These are phyloP conservation scores for Immersiella caudata DNA, from an alignment of 495 filamentous ascomycete genomes.

Conservation along the genomic window DNA sequence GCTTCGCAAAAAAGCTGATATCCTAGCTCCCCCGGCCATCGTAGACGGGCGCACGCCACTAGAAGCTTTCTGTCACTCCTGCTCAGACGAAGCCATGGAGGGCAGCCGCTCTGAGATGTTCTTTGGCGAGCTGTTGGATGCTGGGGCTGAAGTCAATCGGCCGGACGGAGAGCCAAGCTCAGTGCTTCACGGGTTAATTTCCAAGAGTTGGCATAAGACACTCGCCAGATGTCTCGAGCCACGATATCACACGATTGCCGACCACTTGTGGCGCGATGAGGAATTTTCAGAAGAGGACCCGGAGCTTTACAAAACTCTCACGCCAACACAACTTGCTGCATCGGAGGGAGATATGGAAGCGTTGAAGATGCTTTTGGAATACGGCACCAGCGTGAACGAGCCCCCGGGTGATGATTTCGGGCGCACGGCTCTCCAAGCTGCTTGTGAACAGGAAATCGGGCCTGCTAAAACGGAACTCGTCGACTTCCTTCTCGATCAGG, in stretches of 20 bases:
- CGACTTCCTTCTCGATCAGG: constrained; percentile 14
- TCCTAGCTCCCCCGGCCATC: constrained; percentile 2
- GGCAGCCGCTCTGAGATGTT: background rate
- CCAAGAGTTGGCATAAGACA: background rate
- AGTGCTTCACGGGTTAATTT: constrained; percentile 10
- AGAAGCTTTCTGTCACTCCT: background rate
- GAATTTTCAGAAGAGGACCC: background rate
- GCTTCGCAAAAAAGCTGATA: background rate
- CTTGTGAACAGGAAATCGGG: background rate
- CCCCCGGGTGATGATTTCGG: constrained; percentile 1
- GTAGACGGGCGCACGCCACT: background rate
- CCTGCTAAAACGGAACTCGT: constrained; percentile 8
- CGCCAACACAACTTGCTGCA: constrained; percentile 11
- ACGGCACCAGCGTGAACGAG: constrained; percentile 17
- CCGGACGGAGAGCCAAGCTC: constrained; percentile 14
- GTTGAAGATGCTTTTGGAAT: constrained; percentile 16
- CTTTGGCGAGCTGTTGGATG: constrained; percentile 9
- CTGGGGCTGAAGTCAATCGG: constrained; percentile 10
- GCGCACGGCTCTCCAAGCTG: constrained; percentile 22
- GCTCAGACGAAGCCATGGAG: background rate
- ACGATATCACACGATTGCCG: constrained; percentile 5
- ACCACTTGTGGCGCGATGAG: constrained; percentile 3
- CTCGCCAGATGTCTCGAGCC: constrained; percentile 14
- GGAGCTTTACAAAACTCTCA: background rate
- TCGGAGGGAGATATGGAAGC: constrained; percentile 17